A percentile compares a stretch with the other conserved stretches of the same genome.
Conservation (phyloP, 1,139 yeast genomes). For the Sugiyamaella paludigena region DNA sequence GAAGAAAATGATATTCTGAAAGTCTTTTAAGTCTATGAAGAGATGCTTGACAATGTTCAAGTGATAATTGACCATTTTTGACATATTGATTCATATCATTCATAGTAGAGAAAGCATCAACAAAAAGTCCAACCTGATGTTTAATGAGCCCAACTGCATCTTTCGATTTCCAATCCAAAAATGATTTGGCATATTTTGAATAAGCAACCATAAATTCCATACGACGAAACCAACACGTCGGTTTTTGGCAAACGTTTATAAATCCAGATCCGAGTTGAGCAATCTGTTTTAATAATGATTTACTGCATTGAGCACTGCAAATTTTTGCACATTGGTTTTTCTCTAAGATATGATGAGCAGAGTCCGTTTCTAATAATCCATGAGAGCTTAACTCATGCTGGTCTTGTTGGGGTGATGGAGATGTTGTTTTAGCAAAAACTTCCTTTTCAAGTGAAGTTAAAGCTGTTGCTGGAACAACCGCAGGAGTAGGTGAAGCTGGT, state of each 20-base stretch:
- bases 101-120: slow-evolving; percentile 9
- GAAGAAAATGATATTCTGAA: slow-evolving; percentile 14
- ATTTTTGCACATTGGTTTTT: slow-evolving; percentile 10
- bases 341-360: background rate
- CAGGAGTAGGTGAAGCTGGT: too few species aligned
- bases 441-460: slow-evolving; percentile 3
- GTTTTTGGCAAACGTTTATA: slow-evolving; percentile 22
- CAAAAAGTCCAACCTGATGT: slow-evolving; percentile 16
- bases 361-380: background rate
- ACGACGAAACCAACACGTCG: slow-evolving; percentile 23
- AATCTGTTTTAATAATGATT: slow-evolving; percentile 17
- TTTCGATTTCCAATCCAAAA: slow-evolving; percentile 25
- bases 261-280: slow-evolving; percentile 25
- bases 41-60: slow-evolving; percentile 12
- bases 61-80: slow-evolving; percentile 10
- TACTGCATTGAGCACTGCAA: slow-evolving; percentile 15
- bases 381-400: too few species aligned
- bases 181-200: slow-evolving; percentile 23
- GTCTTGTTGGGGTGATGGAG: too few species aligned
- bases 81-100: slow-evolving; percentile 12
- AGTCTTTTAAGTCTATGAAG: slow-evolving; percentile 5
- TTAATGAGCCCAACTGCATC: slow-evolving; percentile 23
- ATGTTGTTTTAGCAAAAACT: background rate
- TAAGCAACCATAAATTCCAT: slow-evolving; percentile 27
- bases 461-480: too few species aligned